Percentiles rank a stretch among this genome's conserved stretches.
Evolutionary conservation across 1,284 basidiomycete genomes (phyloP).

Genomic region (Microbotryomycetes sp.): DNA sequence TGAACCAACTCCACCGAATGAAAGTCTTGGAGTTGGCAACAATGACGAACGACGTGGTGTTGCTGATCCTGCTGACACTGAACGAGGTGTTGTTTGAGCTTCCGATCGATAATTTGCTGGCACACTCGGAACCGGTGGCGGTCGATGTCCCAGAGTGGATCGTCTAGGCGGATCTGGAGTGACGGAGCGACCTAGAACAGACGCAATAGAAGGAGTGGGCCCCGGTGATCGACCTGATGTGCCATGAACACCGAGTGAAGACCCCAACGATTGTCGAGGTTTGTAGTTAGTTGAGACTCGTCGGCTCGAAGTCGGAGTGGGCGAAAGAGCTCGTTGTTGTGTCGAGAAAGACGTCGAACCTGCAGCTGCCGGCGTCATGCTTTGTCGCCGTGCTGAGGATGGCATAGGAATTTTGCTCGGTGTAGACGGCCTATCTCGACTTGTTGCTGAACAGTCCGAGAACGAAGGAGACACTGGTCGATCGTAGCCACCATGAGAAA

Average conservation of each 20-base stretch:
- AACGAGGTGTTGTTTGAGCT: background rate
- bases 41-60: background rate
- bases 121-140: slow-evolving; percentile 17
- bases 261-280: background rate
- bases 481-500: background rate
- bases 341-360: slow-evolving; percentile 43
- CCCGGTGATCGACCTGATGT: slow-evolving; percentile 4
- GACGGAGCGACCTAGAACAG: background rate
- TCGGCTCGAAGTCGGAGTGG: slow-evolving; percentile 46
- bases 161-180: background rate
- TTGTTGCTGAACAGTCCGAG: slow-evolving; percentile 27
- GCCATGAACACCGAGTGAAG: background rate
- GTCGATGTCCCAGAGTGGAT: background rate
- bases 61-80: background rate
- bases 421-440: slow-evolving; percentile 28
- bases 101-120: slow-evolving; percentile 7
- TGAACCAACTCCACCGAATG: too few relatives aligned
- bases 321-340: slow-evolving; percentile 60
- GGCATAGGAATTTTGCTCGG: slow-evolving; percentile 34
- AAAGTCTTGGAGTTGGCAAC: background rate
- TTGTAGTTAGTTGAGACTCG: background rate
- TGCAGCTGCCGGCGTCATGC: slow-evolving; percentile 16
- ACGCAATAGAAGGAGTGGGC: slow-evolving; percentile 8
- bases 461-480: slow-evolving; percentile 27
- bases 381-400: slow-evolving; percentile 3